These are phyloP conservation scores for Rosa lucieae DNA, from an alignment of 306 rosid species.

Conservation along the genomic window DNA sequence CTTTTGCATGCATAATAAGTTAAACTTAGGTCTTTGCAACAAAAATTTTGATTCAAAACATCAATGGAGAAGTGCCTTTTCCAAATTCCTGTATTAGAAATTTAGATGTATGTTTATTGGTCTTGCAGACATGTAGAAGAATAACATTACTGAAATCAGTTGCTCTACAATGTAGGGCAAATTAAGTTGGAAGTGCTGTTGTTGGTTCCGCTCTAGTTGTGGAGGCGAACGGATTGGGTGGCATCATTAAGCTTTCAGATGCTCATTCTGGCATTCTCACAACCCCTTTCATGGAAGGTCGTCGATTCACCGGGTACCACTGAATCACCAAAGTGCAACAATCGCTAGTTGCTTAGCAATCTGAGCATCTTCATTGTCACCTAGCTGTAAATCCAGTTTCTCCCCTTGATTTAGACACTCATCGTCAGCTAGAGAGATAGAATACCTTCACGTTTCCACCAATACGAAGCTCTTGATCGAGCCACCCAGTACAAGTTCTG, in stretches of 20 bases:
- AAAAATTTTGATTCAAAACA: background rate
- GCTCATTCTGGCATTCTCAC: conserved; percentile 19
- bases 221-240: background rate
- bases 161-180: background rate
- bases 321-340: conserved; percentile 22
- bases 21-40: background rate
- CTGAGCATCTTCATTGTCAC: background rate
- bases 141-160: background rate
- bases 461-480: no score
- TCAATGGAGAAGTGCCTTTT: background rate
- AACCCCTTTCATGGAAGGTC: conserved; percentile 9
- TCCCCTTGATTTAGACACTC: background rate
- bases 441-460: no score
- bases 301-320: conserved; percentile 19
- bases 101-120: background rate
- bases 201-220: no score
- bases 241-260: conserved; percentile 1
- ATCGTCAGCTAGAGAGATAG: background rate
- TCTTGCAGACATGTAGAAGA: background rate
- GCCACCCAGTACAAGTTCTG: no score
- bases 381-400: conserved; percentile 9
- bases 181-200: background rate
- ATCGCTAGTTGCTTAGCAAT: conserved; percentile 13
- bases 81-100: no score
- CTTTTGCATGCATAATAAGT: background rate